Conservation (phyloP, 305 asterid genomes). For the Nicotiana rustica region DNA sequence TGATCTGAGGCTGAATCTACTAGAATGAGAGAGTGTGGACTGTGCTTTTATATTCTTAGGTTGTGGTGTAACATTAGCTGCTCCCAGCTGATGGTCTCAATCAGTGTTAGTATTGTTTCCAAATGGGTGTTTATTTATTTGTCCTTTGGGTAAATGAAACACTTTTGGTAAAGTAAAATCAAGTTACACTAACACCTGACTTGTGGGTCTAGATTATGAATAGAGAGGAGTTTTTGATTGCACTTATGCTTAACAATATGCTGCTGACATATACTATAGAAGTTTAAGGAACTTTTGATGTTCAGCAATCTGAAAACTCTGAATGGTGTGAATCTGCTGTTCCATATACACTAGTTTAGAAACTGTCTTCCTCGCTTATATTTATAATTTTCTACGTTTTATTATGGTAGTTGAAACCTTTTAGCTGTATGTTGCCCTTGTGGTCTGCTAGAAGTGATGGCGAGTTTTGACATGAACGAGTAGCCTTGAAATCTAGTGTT, state of each 20-base stretch:
- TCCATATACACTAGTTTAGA: neutral
- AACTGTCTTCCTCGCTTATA: neutral
- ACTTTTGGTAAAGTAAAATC: constrained; percentile 13
- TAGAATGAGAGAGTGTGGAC: neutral
- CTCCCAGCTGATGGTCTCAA: constrained; percentile 14
- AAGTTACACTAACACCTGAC: constrained; percentile 1
- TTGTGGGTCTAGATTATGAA: constrained; percentile 24
- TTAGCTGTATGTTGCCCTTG: constrained; percentile 21
- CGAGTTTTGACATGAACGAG: constrained; percentile 29
- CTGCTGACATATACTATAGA: neutral
- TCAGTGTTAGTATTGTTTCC: neutral
- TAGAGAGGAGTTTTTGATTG: neutral
- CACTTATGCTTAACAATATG: neutral
- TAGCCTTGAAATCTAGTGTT: constrained; percentile 22
- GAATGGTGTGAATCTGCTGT: constrained; percentile 1
- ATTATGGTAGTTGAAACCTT: neutral
- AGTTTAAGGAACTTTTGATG: constrained; percentile 13
- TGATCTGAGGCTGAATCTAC: neutral
- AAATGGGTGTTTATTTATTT: neutral
- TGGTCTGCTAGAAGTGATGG: neutral
- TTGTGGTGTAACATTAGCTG: neutral
- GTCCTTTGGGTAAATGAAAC: neutral
- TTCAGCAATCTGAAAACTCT: neutral
- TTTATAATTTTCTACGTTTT: neutral
- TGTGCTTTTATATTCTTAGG: neutral